Evolutionary conservation across 2,329 filamentous ascomycete species (phyloP), one percentile per base, ranked within the genome.

Genomic region (Sphaerulina musiva): DNA sequence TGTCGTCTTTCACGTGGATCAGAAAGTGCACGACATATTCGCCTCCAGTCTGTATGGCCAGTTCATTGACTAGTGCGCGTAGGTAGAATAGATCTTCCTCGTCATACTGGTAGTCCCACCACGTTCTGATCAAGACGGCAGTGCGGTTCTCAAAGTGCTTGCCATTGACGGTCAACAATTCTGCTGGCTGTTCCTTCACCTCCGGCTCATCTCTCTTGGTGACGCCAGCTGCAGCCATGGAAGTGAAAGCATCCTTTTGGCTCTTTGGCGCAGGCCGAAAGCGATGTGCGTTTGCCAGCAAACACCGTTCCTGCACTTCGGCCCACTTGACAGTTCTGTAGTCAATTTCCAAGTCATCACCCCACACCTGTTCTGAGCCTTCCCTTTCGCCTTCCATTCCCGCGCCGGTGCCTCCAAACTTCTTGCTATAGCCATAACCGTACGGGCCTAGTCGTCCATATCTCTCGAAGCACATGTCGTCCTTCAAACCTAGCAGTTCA

Each of bases 381-480:
- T 93, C 87, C 47, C 79, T 83, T 59, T 96, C 87, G 20, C 89
- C 89, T 64, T 90, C 84, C 70, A 95, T 81, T 9, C 89, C 91
- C n/a, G 87, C 84, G 4, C 92, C 90, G 26, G 86, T 83, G 1
- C 92, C 92, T 10, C 92, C 92, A 59, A 80, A 83, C 54, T 83
- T 83, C 34, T 80, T 76, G 32, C 86, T 88, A 69, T 97, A 97
- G 7, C 92, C 92, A 57, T 89, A 82, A 0, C 92, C 92, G 63
- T 98, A 98, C 0, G 92, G 87, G 0, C 89, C 91, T 31, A 93
- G 81, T 59, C 90, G 81, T 2, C 92, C 92, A 68, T 88, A 95
- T 1, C 93, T 81, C 62, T 98, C 93, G 67, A 95, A 96, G 73
- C 93, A 98, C 45, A 96, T 81, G 64, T 95, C 86, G 61, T 95